Conservation (phyloP, 371 early-diverging fungal genomes). For the Mortierella sp. region DNA sequence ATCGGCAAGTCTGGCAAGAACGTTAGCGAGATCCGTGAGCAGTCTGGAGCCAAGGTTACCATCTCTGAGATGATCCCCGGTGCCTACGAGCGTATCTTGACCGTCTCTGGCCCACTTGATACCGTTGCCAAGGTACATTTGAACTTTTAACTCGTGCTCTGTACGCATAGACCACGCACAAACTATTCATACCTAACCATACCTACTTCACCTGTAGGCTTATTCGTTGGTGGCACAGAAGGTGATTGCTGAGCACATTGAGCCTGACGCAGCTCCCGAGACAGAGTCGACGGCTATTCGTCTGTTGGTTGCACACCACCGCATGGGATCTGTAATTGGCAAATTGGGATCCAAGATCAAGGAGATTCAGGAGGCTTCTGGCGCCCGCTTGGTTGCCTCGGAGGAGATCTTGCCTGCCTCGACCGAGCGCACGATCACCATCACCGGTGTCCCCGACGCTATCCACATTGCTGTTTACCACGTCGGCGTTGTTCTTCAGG, state of each 20-base stretch:
- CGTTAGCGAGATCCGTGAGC: conserved; percentile 81
- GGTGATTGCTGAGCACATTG: conserved; percentile 68
- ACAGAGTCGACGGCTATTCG: conserved; percentile 72
- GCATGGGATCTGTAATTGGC: conserved; percentile 94
- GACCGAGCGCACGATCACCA: conserved; percentile 88
- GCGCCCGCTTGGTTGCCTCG: conserved; percentile 87
- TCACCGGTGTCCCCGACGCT: conserved; percentile 85
- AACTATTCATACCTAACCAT: conserved; percentile 20
- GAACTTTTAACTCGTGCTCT: not conserved
- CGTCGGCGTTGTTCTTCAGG: conserved; percentile 77
- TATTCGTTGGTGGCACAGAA: conserved; percentile 81
- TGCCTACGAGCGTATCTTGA: conserved; percentile 82
- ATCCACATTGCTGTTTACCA: conserved; percentile 86
- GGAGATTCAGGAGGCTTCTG: conserved; percentile 89
- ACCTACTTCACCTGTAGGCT: conserved; percentile 62
- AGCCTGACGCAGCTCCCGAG: conserved; percentile 58
- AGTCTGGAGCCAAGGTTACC: conserved; percentile 81
- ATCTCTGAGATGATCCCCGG: conserved; percentile 87
- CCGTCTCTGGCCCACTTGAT: conserved; percentile 80
- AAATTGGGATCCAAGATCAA: conserved; percentile 88
- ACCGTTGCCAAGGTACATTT: conserved; percentile 78
- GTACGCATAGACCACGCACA: conserved; percentile 59
- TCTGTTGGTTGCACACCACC: conserved; percentile 79
- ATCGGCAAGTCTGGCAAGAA: conserved; percentile 89
- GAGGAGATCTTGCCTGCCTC: conserved; percentile 82